Conservation (phyloP, 1,284 basidiomycete species). For the Takashimella tepidaria region DNA sequence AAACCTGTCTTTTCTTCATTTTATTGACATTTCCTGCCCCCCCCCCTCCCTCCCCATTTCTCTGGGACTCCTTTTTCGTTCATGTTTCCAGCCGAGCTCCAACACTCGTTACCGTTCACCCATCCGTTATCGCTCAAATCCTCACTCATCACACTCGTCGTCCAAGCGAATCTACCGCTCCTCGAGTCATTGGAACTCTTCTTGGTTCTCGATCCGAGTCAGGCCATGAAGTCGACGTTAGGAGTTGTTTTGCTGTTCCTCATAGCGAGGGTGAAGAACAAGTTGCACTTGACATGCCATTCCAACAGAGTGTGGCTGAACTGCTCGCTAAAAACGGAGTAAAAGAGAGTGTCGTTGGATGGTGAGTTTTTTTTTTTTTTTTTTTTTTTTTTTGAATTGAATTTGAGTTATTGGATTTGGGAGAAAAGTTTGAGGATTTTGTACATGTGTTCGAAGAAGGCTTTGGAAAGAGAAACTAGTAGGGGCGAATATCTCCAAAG, state of each 20-base stretch:
- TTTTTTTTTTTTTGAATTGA: too few relatives aligned
- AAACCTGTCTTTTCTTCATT: not conserved
- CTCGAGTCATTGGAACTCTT: conserved; percentile 89
- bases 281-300: conserved; percentile 93
- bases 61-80: too few relatives aligned
- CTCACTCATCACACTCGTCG: conserved; percentile 95
- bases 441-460: too few relatives aligned
- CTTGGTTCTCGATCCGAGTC: conserved; percentile 75
- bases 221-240: conserved; percentile 63
- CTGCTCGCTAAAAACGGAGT: conserved; percentile 53
- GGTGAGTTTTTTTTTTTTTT: too few relatives aligned
- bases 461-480: too few relatives aligned
- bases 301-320: conserved; percentile 90
- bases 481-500: too few relatives aligned
- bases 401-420: too few relatives aligned
- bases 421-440: too few relatives aligned
- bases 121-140: conserved; percentile 90
- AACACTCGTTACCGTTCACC: conserved; percentile 74
- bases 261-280: conserved; percentile 89
- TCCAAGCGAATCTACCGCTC: conserved; percentile 53
- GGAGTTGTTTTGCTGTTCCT: conserved; percentile 78
- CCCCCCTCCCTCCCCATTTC: too few relatives aligned
- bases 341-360: conserved; percentile 48
- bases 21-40: not conserved
- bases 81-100: conserved; percentile 54